A percentile compares a stretch with the other conserved stretches of the same genome.
Evolutionary conservation across 2,329 filamentous ascomycete genomes (phyloP).

Genomic region (Colletotrichum theobromicola): DNA sequence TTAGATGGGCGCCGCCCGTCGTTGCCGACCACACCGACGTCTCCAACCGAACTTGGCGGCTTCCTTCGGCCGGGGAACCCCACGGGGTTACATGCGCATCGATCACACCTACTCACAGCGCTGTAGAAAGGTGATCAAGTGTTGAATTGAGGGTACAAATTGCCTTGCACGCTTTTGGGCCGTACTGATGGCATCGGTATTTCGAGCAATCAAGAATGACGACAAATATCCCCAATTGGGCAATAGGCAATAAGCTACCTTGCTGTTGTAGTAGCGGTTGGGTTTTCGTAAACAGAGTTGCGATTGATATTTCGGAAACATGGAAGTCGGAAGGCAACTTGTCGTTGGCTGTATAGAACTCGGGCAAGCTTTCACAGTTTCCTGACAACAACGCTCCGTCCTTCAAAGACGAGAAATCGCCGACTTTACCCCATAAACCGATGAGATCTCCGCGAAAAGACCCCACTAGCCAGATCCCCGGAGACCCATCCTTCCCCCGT

Average conservation of each 20-base stretch:
- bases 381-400: not conserved
- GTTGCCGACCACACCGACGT: constrained; percentile 10
- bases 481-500: constrained; percentile 1
- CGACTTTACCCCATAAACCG: constrained; percentile 1
- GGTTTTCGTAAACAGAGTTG: not conserved
- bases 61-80: not conserved
- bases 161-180: not conserved
- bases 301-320: not conserved
- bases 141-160: too few relatives aligned
- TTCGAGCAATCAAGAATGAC: not conserved
- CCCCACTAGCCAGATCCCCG: not conserved
- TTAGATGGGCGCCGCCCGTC: not conserved
- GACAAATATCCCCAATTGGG: too few relatives aligned
- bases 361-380: not conserved
- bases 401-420: not conserved
- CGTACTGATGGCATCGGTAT: not conserved
- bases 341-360: not conserved
- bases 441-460: not conserved
- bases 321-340: not conserved
- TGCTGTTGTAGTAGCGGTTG: not conserved
- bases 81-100: not conserved
- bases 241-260: too few relatives aligned
- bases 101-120: not conserved
- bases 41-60: constrained; percentile 4
- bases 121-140: not conserved